phyloP scores from a whole-genome alignment of 768 basidiomycete species.

The Boletus pseudo-olivaceus region DNA sequence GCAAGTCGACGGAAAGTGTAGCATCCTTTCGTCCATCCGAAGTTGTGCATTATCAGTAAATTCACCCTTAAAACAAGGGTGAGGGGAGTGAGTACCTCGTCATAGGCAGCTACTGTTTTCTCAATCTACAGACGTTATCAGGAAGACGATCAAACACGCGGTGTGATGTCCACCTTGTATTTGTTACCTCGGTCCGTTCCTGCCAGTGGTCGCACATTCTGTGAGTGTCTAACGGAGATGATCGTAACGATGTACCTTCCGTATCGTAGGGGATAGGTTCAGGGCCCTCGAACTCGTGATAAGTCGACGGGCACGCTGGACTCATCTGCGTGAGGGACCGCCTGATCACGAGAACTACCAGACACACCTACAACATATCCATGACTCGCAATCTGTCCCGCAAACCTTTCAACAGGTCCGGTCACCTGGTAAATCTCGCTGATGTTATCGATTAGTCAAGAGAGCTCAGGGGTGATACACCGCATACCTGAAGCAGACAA shows the following conservation, averaged over 20 bases:
- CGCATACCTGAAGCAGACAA: slow-evolving; percentile 73
- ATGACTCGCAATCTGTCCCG: slow-evolving; percentile 82
- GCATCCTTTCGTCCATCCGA: slow-evolving; percentile 55
- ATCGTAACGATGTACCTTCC: slow-evolving; percentile 51
- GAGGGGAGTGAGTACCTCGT: slow-evolving; percentile 54
- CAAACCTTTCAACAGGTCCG: slow-evolving; percentile 94
- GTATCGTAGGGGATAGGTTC: slow-evolving; percentile 86
- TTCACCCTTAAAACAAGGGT: background rate
- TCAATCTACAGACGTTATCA: slow-evolving; percentile 57
- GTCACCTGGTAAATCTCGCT: slow-evolving; percentile 97
- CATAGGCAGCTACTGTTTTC: slow-evolving; percentile 83
- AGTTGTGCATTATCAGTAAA: background rate
- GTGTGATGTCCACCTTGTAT: slow-evolving; percentile 62
- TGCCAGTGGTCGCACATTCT: slow-evolving; percentile 13
- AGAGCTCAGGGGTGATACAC: background rate
- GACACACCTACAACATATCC: slow-evolving; percentile 76
- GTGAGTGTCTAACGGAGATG: background rate
- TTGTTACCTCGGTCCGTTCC: slow-evolving; percentile 90
- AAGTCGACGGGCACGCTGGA: slow-evolving; percentile 77
- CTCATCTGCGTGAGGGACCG: background rate
- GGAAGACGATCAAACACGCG: background rate
- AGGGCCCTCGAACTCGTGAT: slow-evolving; percentile 90
- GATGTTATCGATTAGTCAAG: slow-evolving; percentile 1
- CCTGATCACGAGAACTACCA: background rate
- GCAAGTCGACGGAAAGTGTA: slow-evolving; percentile 69